Percentiles rank a stretch among this genome's conserved stretches.
phyloP scores from a whole-genome alignment of 208 protist species.

The Trypanosomatidae sp. region DNA sequence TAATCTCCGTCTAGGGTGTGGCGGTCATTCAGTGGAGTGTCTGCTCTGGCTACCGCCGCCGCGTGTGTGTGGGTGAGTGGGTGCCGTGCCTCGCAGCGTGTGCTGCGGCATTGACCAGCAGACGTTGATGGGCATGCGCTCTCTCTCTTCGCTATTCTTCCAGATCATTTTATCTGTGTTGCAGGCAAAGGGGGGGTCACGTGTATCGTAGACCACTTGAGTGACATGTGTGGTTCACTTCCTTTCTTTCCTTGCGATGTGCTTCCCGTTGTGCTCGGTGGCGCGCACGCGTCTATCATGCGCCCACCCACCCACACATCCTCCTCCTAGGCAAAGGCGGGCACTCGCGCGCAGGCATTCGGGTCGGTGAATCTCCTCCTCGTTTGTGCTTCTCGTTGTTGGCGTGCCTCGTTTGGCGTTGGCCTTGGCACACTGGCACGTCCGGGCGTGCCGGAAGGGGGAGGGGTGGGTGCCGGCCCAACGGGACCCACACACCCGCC shows the following conservation, averaged over 20 bases:
- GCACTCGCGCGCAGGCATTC: neutral
- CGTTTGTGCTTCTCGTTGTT: neutral
- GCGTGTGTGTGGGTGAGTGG: neutral
- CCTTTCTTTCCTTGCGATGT: neutral
- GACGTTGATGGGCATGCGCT: neutral
- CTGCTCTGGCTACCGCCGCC: neutral
- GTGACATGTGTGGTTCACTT: neutral
- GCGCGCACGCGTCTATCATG: neutral
- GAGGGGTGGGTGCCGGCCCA: neutral
- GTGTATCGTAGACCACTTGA: neutral
- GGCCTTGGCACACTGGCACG: too few species aligned
- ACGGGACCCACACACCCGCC: neutral
- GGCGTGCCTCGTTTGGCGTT: neutral
- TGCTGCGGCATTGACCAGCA: neutral
- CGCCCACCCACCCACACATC: neutral
- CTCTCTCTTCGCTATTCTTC: neutral
- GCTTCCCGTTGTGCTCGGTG: neutral
- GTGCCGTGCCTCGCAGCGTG: neutral
- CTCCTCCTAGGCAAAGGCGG: neutral
- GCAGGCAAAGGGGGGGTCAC: too few species aligned
- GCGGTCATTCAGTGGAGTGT: neutral
- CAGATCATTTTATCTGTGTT: too few species aligned
- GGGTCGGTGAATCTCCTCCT: neutral
- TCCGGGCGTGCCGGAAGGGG: neutral
- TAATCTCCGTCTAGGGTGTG: neutral